Evolutionary conservation across 2,329 filamentous ascomycete genomes (phyloP).

Genomic region (Clonostachys sp.): DNA sequence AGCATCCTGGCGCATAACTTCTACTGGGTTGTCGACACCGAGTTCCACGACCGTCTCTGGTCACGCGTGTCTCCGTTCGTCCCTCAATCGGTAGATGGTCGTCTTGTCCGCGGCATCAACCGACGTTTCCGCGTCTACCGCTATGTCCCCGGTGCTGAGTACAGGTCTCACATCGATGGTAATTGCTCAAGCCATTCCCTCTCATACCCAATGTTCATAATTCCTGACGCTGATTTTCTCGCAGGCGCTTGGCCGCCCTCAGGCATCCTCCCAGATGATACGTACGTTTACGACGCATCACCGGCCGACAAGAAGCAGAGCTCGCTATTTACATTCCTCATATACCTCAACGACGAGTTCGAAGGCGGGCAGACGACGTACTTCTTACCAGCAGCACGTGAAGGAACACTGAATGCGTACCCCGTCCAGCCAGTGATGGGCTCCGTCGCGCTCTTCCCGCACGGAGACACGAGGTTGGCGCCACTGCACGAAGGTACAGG

Average conservation of each 20-base stretch:
- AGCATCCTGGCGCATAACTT: slow-evolving; percentile 70
- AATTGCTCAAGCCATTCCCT: no score
- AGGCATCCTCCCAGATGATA: slow-evolving; percentile 50
- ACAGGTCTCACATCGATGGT: slow-evolving; percentile 66
- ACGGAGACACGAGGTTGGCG: slow-evolving; percentile 62
- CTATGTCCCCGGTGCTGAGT: slow-evolving; percentile 70
- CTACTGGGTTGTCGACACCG: slow-evolving; percentile 64
- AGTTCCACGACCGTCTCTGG: slow-evolving; percentile 62
- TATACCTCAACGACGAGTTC: slow-evolving; percentile 70
- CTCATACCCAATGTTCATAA: no score
- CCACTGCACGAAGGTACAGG: slow-evolving; percentile 68
- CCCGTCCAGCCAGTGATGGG: slow-evolving; percentile 66
- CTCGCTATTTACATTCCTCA: slow-evolving; percentile 63
- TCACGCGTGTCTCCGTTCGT: slow-evolving; percentile 53
- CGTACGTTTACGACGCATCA: slow-evolving; percentile 64
- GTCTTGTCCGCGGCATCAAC: slow-evolving; percentile 58
- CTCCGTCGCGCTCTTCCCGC: slow-evolving; percentile 63
- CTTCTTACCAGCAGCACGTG: slow-evolving; percentile 59
- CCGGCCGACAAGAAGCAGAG: slow-evolving; percentile 56
- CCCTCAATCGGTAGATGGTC: slow-evolving; percentile 48
- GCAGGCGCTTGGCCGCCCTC: slow-evolving; percentile 62
- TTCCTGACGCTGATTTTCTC: no score
- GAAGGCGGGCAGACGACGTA: slow-evolving; percentile 69
- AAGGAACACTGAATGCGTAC: slow-evolving; percentile 66
- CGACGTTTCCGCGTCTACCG: slow-evolving; percentile 67